Conservation (phyloP, 106 monocot species). For the Alisma plantagoaquatica region DNA sequence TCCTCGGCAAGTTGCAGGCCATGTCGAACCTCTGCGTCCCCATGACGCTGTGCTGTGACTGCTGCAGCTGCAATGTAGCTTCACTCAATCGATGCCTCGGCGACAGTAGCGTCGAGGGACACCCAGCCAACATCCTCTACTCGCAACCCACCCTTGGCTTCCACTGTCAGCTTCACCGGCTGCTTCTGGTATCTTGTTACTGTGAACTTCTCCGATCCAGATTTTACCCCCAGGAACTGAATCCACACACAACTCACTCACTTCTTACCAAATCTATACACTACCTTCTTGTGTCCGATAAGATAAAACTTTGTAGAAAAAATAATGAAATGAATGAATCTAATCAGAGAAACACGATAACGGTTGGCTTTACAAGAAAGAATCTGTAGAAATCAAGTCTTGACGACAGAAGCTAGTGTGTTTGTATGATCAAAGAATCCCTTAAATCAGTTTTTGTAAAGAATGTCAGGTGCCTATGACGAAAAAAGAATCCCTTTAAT, state of each 20-base stretch:
- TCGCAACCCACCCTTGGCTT: conserved; percentile 1
- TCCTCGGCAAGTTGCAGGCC: conserved; percentile 33
- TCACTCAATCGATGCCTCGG: conserved; percentile 39
- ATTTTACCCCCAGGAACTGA: too few species aligned
- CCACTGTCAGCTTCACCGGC: too few species aligned
- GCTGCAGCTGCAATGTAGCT: too few species aligned
- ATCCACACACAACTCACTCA: too few species aligned
- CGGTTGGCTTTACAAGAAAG: too few species aligned
- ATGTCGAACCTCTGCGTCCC: conserved; percentile 56
- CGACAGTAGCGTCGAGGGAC: conserved; percentile 32
- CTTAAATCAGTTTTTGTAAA: too few species aligned
- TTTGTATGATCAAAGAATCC: not conserved
- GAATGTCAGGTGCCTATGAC: not conserved
- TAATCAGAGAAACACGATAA: too few species aligned
- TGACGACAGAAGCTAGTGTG: not conserved
- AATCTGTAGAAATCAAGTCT: too few species aligned
- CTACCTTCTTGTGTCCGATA: too few species aligned
- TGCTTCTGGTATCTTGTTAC: too few species aligned
- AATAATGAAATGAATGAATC: not conserved
- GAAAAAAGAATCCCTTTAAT: not conserved
- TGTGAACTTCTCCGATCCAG: too few species aligned
- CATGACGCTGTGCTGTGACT: conserved; percentile 20
- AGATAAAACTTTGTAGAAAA: conserved; percentile 1
- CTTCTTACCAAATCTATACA: too few species aligned
- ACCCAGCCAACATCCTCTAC: conserved; percentile 72